Evolutionary conservation across 1,284 basidiomycete species (phyloP).

Genomic region (Sporisorium reilianum): DNA sequence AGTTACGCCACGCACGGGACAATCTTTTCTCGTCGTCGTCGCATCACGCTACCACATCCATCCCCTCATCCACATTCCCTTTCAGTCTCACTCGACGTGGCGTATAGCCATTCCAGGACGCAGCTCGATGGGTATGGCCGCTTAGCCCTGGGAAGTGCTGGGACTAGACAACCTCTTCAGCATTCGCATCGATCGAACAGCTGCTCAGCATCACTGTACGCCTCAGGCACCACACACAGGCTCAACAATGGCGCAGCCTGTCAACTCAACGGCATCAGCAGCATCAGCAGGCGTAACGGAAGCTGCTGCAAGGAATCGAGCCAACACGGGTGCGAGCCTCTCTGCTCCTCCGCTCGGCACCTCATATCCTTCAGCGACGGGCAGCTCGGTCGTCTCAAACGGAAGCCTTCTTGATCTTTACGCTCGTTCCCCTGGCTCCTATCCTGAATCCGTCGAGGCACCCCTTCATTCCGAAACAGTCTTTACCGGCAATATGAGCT

Average conservation of each 20-base stretch:
- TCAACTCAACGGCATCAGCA: constrained; percentile 3
- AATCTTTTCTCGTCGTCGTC: background rate
- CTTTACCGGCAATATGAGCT: background rate
- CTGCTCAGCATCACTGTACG: background rate
- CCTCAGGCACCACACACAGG: background rate
- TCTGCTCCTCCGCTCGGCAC: constrained; percentile 19
- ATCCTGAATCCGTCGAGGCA: constrained; percentile 13
- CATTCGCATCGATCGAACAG: background rate
- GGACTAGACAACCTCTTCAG: background rate
- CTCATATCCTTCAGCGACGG: constrained; percentile 31
- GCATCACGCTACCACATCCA: background rate
- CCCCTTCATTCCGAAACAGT: background rate
- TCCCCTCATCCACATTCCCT: background rate
- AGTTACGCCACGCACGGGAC: constrained; percentile 7
- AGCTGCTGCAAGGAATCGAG: constrained; percentile 24
- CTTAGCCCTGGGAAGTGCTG: background rate
- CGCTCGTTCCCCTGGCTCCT: constrained; percentile 36
- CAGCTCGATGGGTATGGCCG: background rate
- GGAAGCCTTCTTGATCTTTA: constrained; percentile 51
- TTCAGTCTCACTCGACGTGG: too few relatives aligned
- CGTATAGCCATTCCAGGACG: background rate
- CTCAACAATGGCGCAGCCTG: constrained; percentile 22
- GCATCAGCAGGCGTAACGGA: constrained; percentile 15
- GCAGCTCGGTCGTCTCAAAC: constrained; percentile 42
- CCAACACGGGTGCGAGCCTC: constrained; percentile 41